phyloP scores from a whole-genome alignment of 192 early-diverging fungal genomes.

The Paraglomus occultum region DNA sequence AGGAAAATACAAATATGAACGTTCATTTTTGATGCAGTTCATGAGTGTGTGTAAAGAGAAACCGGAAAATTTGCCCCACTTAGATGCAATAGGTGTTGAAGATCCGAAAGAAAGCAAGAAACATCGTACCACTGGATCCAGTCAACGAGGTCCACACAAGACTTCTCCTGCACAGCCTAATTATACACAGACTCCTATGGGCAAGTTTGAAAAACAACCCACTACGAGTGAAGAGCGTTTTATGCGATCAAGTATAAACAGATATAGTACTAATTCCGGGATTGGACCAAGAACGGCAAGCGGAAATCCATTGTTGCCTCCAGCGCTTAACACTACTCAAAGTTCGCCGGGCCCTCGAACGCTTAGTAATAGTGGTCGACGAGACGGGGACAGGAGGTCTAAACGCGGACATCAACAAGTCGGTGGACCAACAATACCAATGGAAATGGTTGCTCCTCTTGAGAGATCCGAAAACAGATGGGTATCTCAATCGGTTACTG shows the following conservation, averaged over 20 bases:
- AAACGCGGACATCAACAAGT: constrained; percentile 40
- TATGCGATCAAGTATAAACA: not conserved
- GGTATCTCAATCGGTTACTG: constrained; percentile 54
- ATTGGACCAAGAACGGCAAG: constrained; percentile 34
- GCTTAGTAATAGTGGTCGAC: constrained; percentile 57
- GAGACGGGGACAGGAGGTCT: constrained; percentile 54
- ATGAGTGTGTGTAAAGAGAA: constrained; percentile 58
- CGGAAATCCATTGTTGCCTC: constrained; percentile 30
- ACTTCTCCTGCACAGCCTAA: not conserved
- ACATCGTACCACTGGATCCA: not conserved
- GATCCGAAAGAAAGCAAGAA: constrained; percentile 40
- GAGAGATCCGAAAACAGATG: constrained; percentile 84
- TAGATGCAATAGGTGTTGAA: constrained; percentile 49
- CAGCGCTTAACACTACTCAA: constrained; percentile 30
- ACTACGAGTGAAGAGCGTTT: constrained; percentile 43
- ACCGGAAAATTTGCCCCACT: constrained; percentile 52
- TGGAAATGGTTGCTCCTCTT: constrained; percentile 73
- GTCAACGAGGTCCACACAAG: not conserved
- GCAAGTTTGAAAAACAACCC: constrained; percentile 19
- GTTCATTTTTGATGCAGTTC: constrained; percentile 81
- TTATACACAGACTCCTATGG: not conserved
- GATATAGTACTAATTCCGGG: constrained; percentile 11
- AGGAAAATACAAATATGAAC: constrained; percentile 67
- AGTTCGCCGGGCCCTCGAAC: constrained; percentile 39
- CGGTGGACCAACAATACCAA: constrained; percentile 47